A percentile compares a stretch with the other conserved stretches of the same genome.
phyloP scores from a whole-genome alignment of 768 basidiomycete species.

The Suillus weaverae region DNA sequence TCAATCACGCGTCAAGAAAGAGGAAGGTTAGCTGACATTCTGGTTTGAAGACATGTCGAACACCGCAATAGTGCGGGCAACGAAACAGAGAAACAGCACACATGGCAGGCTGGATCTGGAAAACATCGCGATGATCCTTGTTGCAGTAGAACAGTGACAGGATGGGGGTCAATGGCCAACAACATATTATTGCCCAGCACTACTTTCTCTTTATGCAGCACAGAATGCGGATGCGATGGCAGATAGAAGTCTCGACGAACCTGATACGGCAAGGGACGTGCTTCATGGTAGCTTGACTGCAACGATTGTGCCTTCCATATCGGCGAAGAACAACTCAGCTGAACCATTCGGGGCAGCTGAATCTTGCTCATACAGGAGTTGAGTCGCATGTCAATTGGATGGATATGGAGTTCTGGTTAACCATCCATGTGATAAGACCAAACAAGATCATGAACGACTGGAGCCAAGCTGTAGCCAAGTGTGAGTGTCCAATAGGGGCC shows the following conservation, averaged over 20 bases:
- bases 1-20: not conserved
- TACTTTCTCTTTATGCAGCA: slow-evolving; percentile 6
- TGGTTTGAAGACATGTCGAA: slow-evolving; percentile 27
- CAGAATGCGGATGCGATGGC: not conserved
- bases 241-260: not conserved
- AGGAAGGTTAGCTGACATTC: slow-evolving; percentile 20
- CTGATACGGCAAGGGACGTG: not conserved
- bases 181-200: not conserved
- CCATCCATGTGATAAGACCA: not conserved
- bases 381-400: not conserved
- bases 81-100: not conserved
- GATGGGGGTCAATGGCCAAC: slow-evolving; percentile 1
- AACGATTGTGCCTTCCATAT: not conserved
- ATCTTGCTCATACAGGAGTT: not conserved
- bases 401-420: not conserved
- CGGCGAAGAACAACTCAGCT: not conserved
- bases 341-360: not conserved
- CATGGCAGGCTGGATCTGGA: slow-evolving; percentile 8
- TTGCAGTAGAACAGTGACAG: not conserved
- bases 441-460: not conserved
- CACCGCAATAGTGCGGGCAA: slow-evolving; percentile 4
- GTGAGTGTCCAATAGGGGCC: not conserved
- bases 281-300: not conserved
- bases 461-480: not conserved
- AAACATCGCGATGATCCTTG: not conserved